phyloP scores from a whole-genome alignment of 345 rosid genomes.

The Eucalyptus erythrocorys region DNA sequence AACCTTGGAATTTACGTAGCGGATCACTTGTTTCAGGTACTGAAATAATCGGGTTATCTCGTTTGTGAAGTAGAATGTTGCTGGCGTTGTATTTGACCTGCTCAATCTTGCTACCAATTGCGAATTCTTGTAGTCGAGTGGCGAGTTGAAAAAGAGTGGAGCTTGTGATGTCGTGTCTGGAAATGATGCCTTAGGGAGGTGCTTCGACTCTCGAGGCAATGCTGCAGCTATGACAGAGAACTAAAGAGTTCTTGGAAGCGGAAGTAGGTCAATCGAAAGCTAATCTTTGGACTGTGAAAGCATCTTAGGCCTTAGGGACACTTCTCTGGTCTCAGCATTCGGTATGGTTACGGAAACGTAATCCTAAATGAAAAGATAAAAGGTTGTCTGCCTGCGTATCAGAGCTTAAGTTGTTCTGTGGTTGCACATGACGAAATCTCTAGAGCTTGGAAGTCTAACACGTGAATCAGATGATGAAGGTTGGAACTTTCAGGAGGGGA shows the following conservation, averaged over 20 bases:
- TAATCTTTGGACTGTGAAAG: not conserved
- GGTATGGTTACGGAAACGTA: not conserved
- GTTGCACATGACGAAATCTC: not conserved
- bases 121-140: not conserved
- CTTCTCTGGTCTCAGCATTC: not conserved
- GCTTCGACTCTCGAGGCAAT: not conserved
- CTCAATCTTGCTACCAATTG: not conserved
- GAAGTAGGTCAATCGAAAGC: not conserved
- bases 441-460: not conserved
- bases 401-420: not conserved
- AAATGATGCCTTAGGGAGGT: not conserved
- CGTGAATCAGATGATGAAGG: not conserved
- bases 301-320: not conserved
- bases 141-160: not conserved
- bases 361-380: not conserved
- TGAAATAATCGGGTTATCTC: not conserved
- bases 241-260: not conserved
- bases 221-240: not conserved
- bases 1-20: slow-evolving; percentile 69
- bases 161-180: not conserved
- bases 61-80: not conserved
- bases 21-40: slow-evolving; percentile 79
- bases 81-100: not conserved
- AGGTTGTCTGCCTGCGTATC: not conserved
- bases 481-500: not conserved